These are phyloP conservation scores for Luvunga scandens DNA, from an alignment of 345 rosid species.

Conservation along the genomic window DNA sequence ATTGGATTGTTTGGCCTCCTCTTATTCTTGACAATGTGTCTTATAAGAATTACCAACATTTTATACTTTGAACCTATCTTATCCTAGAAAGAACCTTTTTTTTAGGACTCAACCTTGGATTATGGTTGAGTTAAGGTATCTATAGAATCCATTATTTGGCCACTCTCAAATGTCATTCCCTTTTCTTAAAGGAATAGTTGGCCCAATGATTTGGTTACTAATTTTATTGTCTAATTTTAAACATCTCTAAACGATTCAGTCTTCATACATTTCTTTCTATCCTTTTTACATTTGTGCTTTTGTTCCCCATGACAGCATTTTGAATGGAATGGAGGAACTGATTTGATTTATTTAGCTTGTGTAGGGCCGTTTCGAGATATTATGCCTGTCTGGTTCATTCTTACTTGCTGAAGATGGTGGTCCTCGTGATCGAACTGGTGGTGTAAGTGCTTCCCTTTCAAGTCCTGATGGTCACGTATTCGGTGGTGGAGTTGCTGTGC, in stretches of 20 bases:
- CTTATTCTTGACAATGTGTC: background rate
- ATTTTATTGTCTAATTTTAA: background rate
- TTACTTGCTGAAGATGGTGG: conserved; percentile 89
- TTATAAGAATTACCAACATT: background rate
- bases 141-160: background rate
- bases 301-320: background rate
- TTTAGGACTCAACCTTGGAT: no score
- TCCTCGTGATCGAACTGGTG: conserved; percentile 74
- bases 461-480: conserved; percentile 89
- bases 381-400: conserved; percentile 93
- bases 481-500: conserved; percentile 84
- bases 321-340: conserved; percentile 8
- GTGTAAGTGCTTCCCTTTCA: conserved; percentile 88
- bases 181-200: background rate
- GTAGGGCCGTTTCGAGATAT: conserved; percentile 91
- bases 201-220: background rate
- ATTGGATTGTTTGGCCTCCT: background rate
- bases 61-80: background rate
- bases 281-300: background rate
- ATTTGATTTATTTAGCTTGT: conserved; percentile 31
- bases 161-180: background rate
- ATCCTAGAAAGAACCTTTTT: background rate
- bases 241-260: background rate
- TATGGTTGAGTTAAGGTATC: no score
- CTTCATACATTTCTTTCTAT: background rate